These are phyloP conservation scores for Saccharomycopsis fibuligera DNA, from an alignment of 805 yeast species.

Conservation along the genomic window DNA sequence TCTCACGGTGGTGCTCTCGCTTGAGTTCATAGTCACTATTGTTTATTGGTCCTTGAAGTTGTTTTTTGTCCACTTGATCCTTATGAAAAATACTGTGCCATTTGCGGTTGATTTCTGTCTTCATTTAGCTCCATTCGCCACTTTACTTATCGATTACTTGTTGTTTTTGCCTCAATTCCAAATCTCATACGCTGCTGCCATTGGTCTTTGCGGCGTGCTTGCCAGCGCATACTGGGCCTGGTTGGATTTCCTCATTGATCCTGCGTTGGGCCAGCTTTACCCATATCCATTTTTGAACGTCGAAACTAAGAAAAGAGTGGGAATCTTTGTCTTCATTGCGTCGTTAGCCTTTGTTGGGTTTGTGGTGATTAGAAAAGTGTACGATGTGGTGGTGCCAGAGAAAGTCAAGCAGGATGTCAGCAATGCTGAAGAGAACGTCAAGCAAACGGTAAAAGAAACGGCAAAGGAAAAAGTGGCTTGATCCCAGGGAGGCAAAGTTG, in stretches of 20 bases:
- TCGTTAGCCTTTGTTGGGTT: constrained; percentile 15
- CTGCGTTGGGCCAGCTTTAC: constrained; percentile 14
- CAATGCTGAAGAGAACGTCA: no score
- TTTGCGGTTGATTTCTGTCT: constrained; percentile 15
- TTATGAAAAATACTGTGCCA: constrained; percentile 22
- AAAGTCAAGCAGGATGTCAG: no score
- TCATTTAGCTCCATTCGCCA: constrained; percentile 16
- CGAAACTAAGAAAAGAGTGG: constrained; percentile 8
- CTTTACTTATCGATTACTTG: constrained; percentile 13
- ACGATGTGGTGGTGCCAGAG: constrained; percentile 1
- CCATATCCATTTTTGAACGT: constrained; percentile 21
- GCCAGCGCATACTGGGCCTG: constrained; percentile 19
- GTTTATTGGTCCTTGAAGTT: constrained; percentile 68
- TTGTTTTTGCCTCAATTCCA: constrained; percentile 9
- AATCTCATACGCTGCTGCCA: constrained; percentile 7
- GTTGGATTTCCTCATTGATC: constrained; percentile 17
- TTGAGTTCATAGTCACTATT: constrained; percentile 54
- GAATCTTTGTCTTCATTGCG: constrained; percentile 12
- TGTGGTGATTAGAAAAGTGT: constrained; percentile 1
- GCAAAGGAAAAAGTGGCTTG: no score
- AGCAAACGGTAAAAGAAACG: no score
- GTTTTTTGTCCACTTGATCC: constrained; percentile 43
- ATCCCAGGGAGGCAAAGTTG: no score
- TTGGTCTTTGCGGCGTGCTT: constrained; percentile 5
- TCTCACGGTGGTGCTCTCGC: constrained; percentile 49